Base-by-base conservation (phyloP, 805 yeast species). In the Henningerozyma blattae region DNA sequence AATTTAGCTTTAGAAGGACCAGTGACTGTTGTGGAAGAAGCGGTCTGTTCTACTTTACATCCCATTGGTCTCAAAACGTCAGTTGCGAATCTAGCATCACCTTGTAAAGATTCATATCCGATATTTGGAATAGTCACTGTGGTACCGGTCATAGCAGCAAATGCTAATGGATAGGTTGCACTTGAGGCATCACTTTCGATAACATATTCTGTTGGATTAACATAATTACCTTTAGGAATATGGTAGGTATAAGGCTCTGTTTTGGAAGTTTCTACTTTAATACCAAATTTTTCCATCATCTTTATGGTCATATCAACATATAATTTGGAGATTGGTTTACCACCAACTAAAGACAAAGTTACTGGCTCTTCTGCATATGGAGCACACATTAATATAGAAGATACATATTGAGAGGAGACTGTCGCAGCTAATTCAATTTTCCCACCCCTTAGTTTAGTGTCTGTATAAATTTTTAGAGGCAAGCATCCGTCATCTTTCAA, bases 101-200 rank as follows among this genome's bases (percentile, higher is more conserved):
- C 98, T 61, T 91, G 98, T 45, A 91, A 65, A 0, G 97, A 89
- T 31, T 80, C 63, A 12, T 77, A 76, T 4, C 98, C 98, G 54
- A 91, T 89, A 55, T 85, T 89, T 37, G 98, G 97, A 45, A 91
- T 72, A 1, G 95, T 85, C 42, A 93, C 85, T 8, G 85, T 75
- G 5, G 94, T 75, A 18, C 97, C 96, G 1, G 95, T 85, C 64
- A 91, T 64, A 9, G 98, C 98, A 36, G 98, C 97, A 62, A 82
- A 84, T 0, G 98, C 98, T 44, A 91, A 68, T 28, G 98, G 98
- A 48, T 91, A 91, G 9, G 98, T 91, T 1, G 98, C 97, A 7
- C 95, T 83, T 13, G 95, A 84, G 15, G 98, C 98, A 59, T 91
- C 98, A 13, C 95, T 82, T 61, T 91, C 98, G 44, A 91, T 75